Base-by-base conservation (phyloP, 208 protist genomes). In the Borovskyia barvae region DNA sequence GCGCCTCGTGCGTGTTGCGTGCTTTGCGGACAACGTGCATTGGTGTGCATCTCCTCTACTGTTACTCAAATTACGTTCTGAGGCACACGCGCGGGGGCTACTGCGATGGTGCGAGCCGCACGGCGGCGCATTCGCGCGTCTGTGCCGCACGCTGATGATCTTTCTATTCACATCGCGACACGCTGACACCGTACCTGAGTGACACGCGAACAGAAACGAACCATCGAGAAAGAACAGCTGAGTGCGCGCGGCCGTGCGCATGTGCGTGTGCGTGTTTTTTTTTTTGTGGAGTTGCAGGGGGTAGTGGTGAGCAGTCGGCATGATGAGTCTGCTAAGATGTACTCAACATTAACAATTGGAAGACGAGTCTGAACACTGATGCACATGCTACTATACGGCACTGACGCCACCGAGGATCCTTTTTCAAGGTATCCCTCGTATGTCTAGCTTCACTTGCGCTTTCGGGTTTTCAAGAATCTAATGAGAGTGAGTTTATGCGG, bases 211-310 rank as follows among this genome's bases (percentile, higher is more conserved):
- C 30, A 75, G 29, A 93, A 87, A 51, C 64, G 71, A 36, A 52
- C 92, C 41, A 55, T 92, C 42, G 87, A 96, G 69, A 77, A 60
- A 28, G 70, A 78, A 24, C 47, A 94, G 25, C 82, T 85, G 49
- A 53, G 66, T 35, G 66, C 26, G 57, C 36, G 57, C 36, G n/a
- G 50, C 35, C 2, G 22, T 11, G 35, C 5, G 26, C 4, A 29
- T 9, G n/a, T 35, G 46, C 26, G 11, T 30, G 46, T 9, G 46
- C 26, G 50, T n/a, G n/a, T n/a, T n/a, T n/a, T n/a, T n/a, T n/a
- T n/a, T n/a, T n/a, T n/a, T n/a, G 25, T 14, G 50, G 9, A 15
- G 50, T 3, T 4, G 20, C 25, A 7, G 33, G 3, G 45, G n/a
- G 32, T 11, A 6, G 5, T 1, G 42, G 3, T 4, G 56, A 35